Percentiles rank a stretch among this genome's conserved stretches.
Evolutionary conservation across 805 yeast species (phyloP).

Genomic region (Candida sonorensis): DNA sequence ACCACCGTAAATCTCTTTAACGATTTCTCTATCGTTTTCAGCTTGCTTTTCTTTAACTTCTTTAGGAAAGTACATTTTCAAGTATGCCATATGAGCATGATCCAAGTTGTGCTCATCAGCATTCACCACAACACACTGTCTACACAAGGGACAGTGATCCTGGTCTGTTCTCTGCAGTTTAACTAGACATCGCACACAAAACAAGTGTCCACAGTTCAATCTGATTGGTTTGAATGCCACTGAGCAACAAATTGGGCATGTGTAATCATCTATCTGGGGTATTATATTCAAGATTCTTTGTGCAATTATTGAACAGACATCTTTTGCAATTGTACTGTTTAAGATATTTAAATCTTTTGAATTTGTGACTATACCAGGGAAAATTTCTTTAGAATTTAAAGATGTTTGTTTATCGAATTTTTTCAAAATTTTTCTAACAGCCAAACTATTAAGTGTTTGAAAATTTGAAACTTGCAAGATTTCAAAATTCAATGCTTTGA

Average conservation of each 20-base stretch:
- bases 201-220: constrained; percentile 57
- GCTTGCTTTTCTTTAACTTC: constrained; percentile 58
- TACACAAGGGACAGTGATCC: constrained; percentile 63
- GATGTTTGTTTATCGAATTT: constrained; percentile 72
- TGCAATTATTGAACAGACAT: constrained; percentile 50
- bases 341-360: constrained; percentile 16
- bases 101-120: constrained; percentile 63
- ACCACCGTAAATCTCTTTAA: constrained; percentile 34
- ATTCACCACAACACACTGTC: constrained; percentile 42
- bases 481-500: constrained; percentile 46
- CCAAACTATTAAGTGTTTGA: constrained; percentile 55
- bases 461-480: constrained; percentile 52
- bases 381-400: constrained; percentile 37
- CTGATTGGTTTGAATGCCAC: constrained; percentile 69
- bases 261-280: constrained; percentile 72
- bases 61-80: constrained; percentile 56
- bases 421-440: constrained; percentile 61
- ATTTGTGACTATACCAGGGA: constrained; percentile 30
- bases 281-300: constrained; percentile 46
- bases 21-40: constrained; percentile 44
- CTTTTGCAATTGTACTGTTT: constrained; percentile 39
- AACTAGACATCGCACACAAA: constrained; percentile 67
- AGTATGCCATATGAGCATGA: constrained; percentile 38
- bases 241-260: constrained; percentile 66
- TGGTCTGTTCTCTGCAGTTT: constrained; percentile 55